Base-by-base conservation (phyloP, 768 basidiomycete species). In the Holtermannia corniformis region DNA sequence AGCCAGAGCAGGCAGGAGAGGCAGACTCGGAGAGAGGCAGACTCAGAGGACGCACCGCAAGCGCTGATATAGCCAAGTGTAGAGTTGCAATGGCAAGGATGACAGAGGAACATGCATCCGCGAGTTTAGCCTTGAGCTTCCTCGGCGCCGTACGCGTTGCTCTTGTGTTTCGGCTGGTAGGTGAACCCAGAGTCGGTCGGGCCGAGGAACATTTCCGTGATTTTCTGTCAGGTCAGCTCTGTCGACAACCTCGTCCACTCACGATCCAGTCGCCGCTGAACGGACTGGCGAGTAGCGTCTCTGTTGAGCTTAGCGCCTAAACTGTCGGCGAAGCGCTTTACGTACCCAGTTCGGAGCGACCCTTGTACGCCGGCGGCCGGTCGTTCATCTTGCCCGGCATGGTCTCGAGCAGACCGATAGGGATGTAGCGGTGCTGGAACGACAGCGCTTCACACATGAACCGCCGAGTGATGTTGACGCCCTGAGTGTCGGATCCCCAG, bases 371-470 rank as follows among this genome's bases (percentile, higher is more conserved):
- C 0, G 89, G 88, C 0, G 92, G 82, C 11, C 95, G 81, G 52
- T 97, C 92, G 67, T 97, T 97, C 60, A 99, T 82, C 54, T 79
- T 78, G 2, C 78, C 80, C 0, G 93, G 91, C 22, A 91, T 74
- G 0, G 67, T 74, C 69, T 99, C 92, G 19, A 97, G 79, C 5
- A 99, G 75, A 0, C 95, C 95, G 44, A 97, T 84, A 5, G 95
- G 95, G 44, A 96, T 76, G 67, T 99, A 99, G 43, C 95, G 87
- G 71, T 93, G 85, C 64, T 91, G 88, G 78, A 97, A 99, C 0
- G 90, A 93, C 1, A 99, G 77, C 0, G 89, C 84, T 74, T 97
- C 95, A 69, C 88, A 92, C 12, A 97, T 81, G 75, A 92, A 99
- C 51, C 95, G 79, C 22, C 95, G 80, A 0, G 91, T 85, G 10